Conservation (phyloP, 352 stramenopile species). For the Phytophthora sojae region DNA sequence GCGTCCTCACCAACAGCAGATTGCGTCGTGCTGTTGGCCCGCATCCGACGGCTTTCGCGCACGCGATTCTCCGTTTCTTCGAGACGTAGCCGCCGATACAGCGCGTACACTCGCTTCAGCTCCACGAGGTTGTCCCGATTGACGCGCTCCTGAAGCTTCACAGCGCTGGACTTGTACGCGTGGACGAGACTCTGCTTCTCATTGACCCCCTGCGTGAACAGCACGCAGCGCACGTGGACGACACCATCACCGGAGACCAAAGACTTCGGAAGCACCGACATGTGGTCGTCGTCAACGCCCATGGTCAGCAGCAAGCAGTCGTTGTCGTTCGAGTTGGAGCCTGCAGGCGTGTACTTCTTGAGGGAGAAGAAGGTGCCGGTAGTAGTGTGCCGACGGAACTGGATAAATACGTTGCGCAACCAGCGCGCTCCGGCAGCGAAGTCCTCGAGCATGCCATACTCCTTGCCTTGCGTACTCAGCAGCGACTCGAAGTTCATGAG, state of each 20-base stretch:
- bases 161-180: slow-evolving; percentile 74
- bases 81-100: slow-evolving; percentile 58
- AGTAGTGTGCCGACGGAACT: slow-evolving; percentile 64
- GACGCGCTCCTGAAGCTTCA: slow-evolving; percentile 82
- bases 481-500: slow-evolving; percentile 88
- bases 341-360: slow-evolving; percentile 62
- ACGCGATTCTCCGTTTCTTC: slow-evolving; percentile 46
- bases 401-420: slow-evolving; percentile 81
- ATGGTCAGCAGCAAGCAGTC: slow-evolving; percentile 75
- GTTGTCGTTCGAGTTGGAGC: slow-evolving; percentile 36
- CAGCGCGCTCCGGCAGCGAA: slow-evolving; percentile 85
- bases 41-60: slow-evolving; percentile 33
- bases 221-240: slow-evolving; percentile 67
- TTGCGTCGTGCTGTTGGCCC: slow-evolving; percentile 22
- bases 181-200: slow-evolving; percentile 88
- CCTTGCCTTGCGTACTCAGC: slow-evolving; percentile 93
- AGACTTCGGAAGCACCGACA: slow-evolving; percentile 56
- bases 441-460: slow-evolving; percentile 95
- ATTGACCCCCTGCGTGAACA: slow-evolving; percentile 87
- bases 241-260: slow-evolving; percentile 54
- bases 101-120: slow-evolving; percentile 64
- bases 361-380: slow-evolving; percentile 61
- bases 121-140: slow-evolving; percentile 85
- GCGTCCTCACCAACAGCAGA: slow-evolving; percentile 16
- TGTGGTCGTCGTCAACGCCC: slow-evolving; percentile 58